These are phyloP conservation scores for Blastocystis hominis DNA, from an alignment of 352 stramenopile species.

Conservation along the genomic window DNA sequence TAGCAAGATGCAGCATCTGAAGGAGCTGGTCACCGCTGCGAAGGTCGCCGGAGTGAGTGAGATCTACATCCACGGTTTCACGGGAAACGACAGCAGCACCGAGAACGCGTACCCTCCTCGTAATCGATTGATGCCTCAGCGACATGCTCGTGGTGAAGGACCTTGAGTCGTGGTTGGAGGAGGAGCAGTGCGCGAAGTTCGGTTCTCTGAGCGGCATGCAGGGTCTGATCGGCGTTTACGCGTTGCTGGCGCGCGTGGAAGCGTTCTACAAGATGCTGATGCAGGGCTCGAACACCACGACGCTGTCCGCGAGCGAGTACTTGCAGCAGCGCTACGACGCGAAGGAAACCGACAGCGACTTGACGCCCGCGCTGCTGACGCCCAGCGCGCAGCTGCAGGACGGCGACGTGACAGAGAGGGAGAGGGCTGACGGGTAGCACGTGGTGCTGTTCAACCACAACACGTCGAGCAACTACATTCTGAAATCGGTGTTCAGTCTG, in stretches of 20 bases:
- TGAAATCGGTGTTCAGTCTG: neutral
- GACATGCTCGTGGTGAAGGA: neutral
- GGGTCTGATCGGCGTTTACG: neutral
- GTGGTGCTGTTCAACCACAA: constrained; percentile 10
- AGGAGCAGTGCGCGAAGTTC: neutral
- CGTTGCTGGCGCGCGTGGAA: neutral
- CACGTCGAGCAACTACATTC: neutral
- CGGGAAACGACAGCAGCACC: neutral
- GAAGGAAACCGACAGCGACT: neutral
- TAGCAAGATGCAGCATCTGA: constrained; percentile 1
- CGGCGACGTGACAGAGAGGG: neutral
- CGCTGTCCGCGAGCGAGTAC: neutral
- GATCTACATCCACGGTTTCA: neutral
- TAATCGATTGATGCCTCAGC: neutral
- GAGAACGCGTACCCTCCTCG: neutral
- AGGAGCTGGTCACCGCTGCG: neutral
- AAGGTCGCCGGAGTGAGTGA: neutral
- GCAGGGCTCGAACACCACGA: neutral
- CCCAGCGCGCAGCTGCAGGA: neutral
- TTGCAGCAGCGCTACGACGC: constrained; percentile 20
- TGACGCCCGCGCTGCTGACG: neutral
- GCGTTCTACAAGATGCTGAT: neutral
- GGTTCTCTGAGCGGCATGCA: neutral
- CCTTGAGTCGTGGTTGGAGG: neutral
- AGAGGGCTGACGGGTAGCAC: neutral